These are phyloP conservation scores for Podospora pseudoanserina DNA, from an alignment of 495 filamentous ascomycete species.

Conservation along the genomic window DNA sequence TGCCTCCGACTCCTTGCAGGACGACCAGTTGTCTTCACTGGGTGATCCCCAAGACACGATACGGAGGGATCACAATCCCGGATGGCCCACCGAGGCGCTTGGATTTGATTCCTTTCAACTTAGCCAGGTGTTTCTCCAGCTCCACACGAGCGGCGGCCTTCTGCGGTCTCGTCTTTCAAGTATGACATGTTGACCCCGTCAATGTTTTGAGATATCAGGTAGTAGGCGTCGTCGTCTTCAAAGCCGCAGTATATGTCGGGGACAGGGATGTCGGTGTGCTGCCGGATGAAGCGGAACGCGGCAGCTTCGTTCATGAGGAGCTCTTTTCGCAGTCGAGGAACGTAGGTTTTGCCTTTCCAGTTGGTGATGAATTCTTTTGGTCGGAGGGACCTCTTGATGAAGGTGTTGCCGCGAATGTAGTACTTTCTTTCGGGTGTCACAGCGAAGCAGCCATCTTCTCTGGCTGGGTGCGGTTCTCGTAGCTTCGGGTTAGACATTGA, in stretches of 20 bases:
- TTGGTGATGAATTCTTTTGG: no score
- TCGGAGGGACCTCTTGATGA: no score
- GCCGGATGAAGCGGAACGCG: constrained; percentile 10
- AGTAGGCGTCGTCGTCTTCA: constrained; percentile 18
- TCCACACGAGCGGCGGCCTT: constrained; percentile 10
- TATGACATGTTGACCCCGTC: constrained; percentile 18
- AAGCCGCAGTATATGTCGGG: constrained; percentile 12
- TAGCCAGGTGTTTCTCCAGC: constrained; percentile 5
- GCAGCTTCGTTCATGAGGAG: constrained; percentile 13
- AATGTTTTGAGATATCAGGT: constrained; percentile 15
- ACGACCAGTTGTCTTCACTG: constrained; percentile 11
- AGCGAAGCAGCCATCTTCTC: no score
- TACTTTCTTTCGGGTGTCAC: no score
- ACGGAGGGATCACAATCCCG: constrained; percentile 16
- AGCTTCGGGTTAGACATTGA: no score
- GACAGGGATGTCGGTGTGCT: constrained; percentile 13
- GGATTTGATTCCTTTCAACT: constrained; percentile 12
- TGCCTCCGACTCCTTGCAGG: neutral
- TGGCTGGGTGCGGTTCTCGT: no score
- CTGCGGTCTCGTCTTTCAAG: constrained; percentile 9
- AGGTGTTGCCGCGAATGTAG: no score
- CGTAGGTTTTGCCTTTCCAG: no score
- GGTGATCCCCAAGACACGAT: constrained; percentile 9
- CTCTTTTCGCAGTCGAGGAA: no score
- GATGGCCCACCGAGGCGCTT: constrained; percentile 14